These are phyloP conservation scores for Reticulascus tulasneorum DNA, from an alignment of 2,329 filamentous ascomycete genomes.

Conservation along the genomic window DNA sequence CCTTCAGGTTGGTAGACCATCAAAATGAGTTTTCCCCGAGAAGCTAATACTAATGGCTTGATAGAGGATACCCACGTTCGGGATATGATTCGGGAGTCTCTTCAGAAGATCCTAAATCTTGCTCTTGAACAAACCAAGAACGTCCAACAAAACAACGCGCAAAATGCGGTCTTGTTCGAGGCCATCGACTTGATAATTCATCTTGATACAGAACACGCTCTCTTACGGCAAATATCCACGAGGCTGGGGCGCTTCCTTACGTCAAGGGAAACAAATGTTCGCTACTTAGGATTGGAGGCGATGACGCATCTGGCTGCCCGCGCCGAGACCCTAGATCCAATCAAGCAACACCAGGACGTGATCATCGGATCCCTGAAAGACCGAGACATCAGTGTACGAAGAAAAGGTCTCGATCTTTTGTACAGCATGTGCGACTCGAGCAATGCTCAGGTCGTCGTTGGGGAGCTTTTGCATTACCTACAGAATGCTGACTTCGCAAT, in stretches of 20 bases:
- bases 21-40: conserved; percentile 3
- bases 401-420: conserved; percentile 90
- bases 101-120: conserved; percentile 86
- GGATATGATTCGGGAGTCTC: conserved; percentile 83
- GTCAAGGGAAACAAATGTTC: conserved; percentile 93
- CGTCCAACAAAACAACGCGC: conserved; percentile 98
- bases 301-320: conserved; percentile 97
- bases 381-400: conserved; percentile 91
- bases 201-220: conserved; percentile 85
- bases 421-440: conserved; percentile 99
- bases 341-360: conserved; percentile 96
- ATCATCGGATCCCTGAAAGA: conserved; percentile 93
- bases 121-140: conserved; percentile 96
- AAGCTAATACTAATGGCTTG: neutral
- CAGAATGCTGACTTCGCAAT: conserved; percentile 98
- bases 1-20: conserved; percentile 65
- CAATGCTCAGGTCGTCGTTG: conserved; percentile 92
- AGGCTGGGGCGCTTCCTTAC: conserved; percentile 93
- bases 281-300: conserved; percentile 91
- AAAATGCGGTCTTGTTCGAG: conserved; percentile 96
- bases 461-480: conserved; percentile 88
- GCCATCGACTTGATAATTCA: conserved; percentile 98
- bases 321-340: conserved; percentile 90
- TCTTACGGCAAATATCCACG: conserved; percentile 94
- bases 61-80: conserved; percentile 88